Conservation (phyloP, 225 moss, liverwort and hornwort species). For the Bryoerythrophyllum caledonicum region DNA sequence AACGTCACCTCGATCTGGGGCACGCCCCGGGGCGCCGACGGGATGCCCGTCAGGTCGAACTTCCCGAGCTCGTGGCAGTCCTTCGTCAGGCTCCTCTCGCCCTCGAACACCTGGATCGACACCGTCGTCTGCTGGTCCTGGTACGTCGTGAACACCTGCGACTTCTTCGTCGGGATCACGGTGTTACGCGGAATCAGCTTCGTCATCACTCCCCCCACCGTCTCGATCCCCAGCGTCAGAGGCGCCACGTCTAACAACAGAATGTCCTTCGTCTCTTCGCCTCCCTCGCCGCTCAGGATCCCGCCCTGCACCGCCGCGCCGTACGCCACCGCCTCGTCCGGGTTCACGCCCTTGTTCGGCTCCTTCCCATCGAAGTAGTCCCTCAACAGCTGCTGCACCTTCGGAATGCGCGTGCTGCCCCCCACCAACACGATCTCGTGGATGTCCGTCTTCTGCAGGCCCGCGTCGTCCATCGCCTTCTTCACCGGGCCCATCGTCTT, state of each 20-base stretch:
- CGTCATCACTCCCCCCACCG: constrained; percentile 59
- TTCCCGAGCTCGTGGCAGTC: constrained; percentile 60
- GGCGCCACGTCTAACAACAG: constrained; percentile 56
- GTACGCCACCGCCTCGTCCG: constrained; percentile 58
- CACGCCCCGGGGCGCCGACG: constrained; percentile 46
- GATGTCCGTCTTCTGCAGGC: constrained; percentile 53
- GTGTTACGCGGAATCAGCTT: constrained; percentile 56
- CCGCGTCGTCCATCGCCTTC: constrained; percentile 61
- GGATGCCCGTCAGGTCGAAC: constrained; percentile 57
- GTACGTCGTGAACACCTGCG: constrained; percentile 65
- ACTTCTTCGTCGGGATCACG: constrained; percentile 61
- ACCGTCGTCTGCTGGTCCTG: constrained; percentile 66
- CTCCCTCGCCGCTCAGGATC: constrained; percentile 61
- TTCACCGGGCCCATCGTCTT: constrained; percentile 71
- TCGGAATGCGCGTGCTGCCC: constrained; percentile 63
- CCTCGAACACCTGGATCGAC: constrained; percentile 64
- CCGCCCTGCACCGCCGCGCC: constrained; percentile 63
- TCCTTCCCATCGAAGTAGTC: constrained; percentile 65
- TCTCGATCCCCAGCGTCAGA: constrained; percentile 56
- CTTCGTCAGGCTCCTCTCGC: constrained; percentile 59
- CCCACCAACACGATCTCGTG: constrained; percentile 62
- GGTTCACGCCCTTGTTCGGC: constrained; percentile 64
- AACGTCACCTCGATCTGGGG: constrained; percentile 66
- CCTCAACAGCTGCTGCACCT: constrained; percentile 59
- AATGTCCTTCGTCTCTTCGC: constrained; percentile 61